Conservation (phyloP, 140 eudicot species). For the Stevia rebaudiana region DNA sequence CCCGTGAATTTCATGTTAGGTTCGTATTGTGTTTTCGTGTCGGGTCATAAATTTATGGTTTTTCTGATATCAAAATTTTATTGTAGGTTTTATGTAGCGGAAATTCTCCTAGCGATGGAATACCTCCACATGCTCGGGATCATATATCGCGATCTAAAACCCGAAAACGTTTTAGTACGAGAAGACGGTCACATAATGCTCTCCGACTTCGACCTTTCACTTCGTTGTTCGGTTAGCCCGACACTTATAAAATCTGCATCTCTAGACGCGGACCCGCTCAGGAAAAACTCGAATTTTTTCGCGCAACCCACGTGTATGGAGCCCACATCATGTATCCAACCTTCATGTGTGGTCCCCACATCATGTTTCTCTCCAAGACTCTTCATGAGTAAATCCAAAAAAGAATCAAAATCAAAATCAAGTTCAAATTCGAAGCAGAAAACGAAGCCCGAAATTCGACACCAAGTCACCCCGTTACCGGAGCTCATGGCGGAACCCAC, state of each 20-base stretch:
- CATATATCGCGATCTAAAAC: slow-evolving; percentile 81
- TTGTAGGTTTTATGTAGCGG: slow-evolving; percentile 82
- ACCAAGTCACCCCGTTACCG: slow-evolving; percentile 74
- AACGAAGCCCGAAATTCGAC: slow-evolving; percentile 49
- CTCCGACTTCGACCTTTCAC: slow-evolving; percentile 79
- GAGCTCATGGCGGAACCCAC: slow-evolving; percentile 92
- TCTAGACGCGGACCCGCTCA: slow-evolving; percentile 32
- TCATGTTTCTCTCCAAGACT: slow-evolving; percentile 82
- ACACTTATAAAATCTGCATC: slow-evolving; percentile 61
- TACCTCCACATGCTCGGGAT: slow-evolving; percentile 93
- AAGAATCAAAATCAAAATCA: slow-evolving; percentile 31
- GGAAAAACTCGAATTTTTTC: slow-evolving; percentile 46
- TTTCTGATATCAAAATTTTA: too few relatives aligned
- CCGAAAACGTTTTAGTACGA: slow-evolving; percentile 84
- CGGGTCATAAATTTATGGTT: too few relatives aligned
- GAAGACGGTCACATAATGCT: slow-evolving; percentile 97
- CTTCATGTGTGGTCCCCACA: slow-evolving; percentile 71
- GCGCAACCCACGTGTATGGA: slow-evolving; percentile 73
- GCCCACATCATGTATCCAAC: slow-evolving; percentile 71
- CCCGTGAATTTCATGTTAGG: too few relatives aligned
- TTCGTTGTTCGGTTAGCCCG: slow-evolving; percentile 78
- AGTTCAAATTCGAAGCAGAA: too few relatives aligned
- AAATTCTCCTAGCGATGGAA: slow-evolving; percentile 78
- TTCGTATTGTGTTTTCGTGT: too few relatives aligned
- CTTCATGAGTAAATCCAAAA: slow-evolving; percentile 75